Conservation (phyloP, 2,329 filamentous ascomycete species). For the Fusarium sp. region DNA sequence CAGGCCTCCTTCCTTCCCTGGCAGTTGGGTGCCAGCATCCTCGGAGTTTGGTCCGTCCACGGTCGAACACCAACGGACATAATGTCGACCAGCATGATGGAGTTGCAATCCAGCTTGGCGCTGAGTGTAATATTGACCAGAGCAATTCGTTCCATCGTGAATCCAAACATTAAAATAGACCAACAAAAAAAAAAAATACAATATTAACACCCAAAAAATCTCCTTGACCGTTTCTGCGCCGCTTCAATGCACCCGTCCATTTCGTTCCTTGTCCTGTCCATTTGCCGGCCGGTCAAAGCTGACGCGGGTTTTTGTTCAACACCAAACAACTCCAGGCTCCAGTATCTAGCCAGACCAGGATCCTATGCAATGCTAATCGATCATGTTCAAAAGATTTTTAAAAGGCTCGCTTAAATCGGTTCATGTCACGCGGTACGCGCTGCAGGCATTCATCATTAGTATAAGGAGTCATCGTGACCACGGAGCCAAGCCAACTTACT, state of each 20-base stretch:
- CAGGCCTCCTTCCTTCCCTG: background rate
- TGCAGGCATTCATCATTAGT: constrained; percentile 29
- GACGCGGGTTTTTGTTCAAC: constrained; percentile 23
- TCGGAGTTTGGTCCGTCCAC: background rate
- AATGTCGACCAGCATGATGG: constrained; percentile 4
- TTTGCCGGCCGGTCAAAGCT: constrained; percentile 34
- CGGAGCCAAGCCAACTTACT: constrained; percentile 50
- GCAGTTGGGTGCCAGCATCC: background rate
- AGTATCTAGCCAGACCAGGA: constrained; percentile 28
- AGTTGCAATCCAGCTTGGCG: constrained; percentile 31
- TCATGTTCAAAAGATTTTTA: constrained; percentile 8
- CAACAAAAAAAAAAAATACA: constrained; percentile 12
- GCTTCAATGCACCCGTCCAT: constrained; percentile 36
- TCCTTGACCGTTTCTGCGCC: constrained; percentile 28
- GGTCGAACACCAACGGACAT: background rate
- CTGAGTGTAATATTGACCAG: constrained; percentile 28
- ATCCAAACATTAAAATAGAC: constrained; percentile 12
- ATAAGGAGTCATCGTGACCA: constrained; percentile 2
- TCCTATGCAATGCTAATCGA: constrained; percentile 42
- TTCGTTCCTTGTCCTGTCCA: constrained; percentile 23
- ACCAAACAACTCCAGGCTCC: constrained; percentile 43
- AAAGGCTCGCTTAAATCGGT: constrained; percentile 5
- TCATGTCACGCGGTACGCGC: constrained; percentile 52
- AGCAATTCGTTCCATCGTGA: constrained; percentile 24
- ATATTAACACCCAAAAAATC: background rate